phyloP scores from a whole-genome alignment of 2,329 filamentous ascomycete species.

The Teratosphaeria nubilosa region DNA sequence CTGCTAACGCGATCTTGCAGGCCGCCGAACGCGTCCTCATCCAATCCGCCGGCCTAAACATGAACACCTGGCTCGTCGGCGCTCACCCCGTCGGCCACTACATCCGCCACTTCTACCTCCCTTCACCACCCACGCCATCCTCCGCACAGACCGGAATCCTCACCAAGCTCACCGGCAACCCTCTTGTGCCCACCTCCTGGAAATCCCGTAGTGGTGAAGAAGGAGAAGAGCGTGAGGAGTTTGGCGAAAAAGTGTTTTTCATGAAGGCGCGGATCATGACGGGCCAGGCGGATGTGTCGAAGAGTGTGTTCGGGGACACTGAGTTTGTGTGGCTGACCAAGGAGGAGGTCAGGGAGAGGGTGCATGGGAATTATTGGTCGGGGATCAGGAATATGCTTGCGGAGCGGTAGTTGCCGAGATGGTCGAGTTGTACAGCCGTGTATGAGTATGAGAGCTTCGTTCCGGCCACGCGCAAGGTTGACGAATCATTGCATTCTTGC shows the following conservation, averaged over 20 bases:
- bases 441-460: not conserved
- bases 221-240: constrained; percentile 27
- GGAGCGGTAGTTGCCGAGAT: constrained; percentile 45
- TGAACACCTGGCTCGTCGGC: constrained; percentile 98
- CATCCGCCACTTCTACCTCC: constrained; percentile 44
- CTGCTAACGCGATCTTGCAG: constrained; percentile 36
- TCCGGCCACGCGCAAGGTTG: no score
- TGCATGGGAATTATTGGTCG: constrained; percentile 60
- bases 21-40: constrained; percentile 70
- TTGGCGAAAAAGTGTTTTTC: constrained; percentile 83
- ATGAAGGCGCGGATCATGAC: constrained; percentile 95
- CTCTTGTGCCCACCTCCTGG: constrained; percentile 15
- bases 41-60: constrained; percentile 74
- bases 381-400: constrained; percentile 75
- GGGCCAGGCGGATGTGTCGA: constrained; percentile 73
- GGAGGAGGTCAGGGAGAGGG: constrained; percentile 65
- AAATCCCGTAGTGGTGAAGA: constrained; percentile 17
- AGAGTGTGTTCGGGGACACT: constrained; percentile 59
- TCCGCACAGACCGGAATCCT: constrained; percentile 4
- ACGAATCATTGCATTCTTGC: no score
- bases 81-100: constrained; percentile 80
- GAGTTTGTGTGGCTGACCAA: constrained; percentile 91
- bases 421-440: not conserved
- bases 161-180: constrained; percentile 17
- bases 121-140: constrained; percentile 11